These are phyloP conservation scores for Saccharomycopsis fodiens DNA, from an alignment of 805 yeast species.

Conservation along the genomic window DNA sequence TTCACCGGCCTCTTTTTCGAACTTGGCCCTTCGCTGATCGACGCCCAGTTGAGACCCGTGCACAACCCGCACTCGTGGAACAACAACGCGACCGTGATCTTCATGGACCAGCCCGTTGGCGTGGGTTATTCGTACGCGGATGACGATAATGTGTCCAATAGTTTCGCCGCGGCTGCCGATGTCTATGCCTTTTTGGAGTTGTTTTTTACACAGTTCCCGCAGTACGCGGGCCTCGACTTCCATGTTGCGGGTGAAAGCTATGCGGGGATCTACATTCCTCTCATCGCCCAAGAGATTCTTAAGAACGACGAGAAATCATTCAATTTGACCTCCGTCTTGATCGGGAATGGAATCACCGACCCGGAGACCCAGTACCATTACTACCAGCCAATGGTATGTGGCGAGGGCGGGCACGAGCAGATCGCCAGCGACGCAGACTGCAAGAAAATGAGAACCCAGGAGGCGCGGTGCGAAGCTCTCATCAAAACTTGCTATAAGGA, in stretches of 20 bases:
- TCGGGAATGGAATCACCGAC: slow-evolving; percentile 92
- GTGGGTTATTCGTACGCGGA: slow-evolving; percentile 85
- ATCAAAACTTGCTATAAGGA: slow-evolving; percentile 59
- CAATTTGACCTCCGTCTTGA: slow-evolving; percentile 69
- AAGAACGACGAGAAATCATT: slow-evolving; percentile 38
- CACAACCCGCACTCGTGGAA: slow-evolving; percentile 88
- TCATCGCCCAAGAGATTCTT: slow-evolving; percentile 49
- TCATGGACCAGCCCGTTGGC: slow-evolving; percentile 89
- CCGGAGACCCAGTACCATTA: slow-evolving; percentile 69
- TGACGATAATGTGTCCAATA: slow-evolving; percentile 47
- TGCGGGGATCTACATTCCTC: slow-evolving; percentile 79
- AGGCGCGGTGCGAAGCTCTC: slow-evolving; percentile 58
- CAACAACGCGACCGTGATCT: slow-evolving; percentile 79
- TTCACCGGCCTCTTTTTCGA: slow-evolving; percentile 86
- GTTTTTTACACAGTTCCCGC: slow-evolving; percentile 79
- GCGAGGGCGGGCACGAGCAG: slow-evolving; percentile 61
- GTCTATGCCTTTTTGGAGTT: slow-evolving; percentile 77
- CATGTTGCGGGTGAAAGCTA: slow-evolving; percentile 83
- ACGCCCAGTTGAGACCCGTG: slow-evolving; percentile 55
- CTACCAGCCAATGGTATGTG: slow-evolving; percentile 93
- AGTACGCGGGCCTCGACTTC: slow-evolving; percentile 49
- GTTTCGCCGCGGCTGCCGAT: slow-evolving; percentile 81
- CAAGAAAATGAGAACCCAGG: slow-evolving; percentile 49
- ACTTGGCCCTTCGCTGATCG: slow-evolving; percentile 79
- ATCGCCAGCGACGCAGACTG: slow-evolving; percentile 68